phyloP scores from a whole-genome alignment of 2,329 filamentous ascomycete genomes.

The Sporothrix brunneoviolacea region DNA sequence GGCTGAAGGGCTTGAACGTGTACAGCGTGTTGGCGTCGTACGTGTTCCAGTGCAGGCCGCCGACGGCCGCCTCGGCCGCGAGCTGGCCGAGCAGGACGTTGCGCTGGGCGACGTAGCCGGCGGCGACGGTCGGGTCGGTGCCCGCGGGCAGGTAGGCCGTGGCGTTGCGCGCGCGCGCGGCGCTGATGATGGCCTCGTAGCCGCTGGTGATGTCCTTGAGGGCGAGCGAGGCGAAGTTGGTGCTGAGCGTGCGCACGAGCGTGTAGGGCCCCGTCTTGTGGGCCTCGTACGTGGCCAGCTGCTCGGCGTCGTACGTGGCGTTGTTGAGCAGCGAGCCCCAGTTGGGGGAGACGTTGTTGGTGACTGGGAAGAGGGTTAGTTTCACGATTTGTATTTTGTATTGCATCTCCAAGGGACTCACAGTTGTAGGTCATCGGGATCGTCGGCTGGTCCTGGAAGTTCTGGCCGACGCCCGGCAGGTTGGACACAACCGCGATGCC shows the following conservation, averaged over 20 bases:
- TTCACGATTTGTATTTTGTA: too few relatives aligned
- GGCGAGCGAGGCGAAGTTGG: conserved; percentile 27
- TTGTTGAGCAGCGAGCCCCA: conserved; percentile 25
- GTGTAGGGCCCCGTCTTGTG: conserved; percentile 27
- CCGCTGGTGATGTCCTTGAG: conserved; percentile 27
- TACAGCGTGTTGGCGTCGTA: conserved; percentile 25
- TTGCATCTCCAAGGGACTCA: neutral
- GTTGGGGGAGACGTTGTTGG: conserved; percentile 25
- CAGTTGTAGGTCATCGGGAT: conserved; percentile 17
- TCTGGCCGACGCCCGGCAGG: conserved; percentile 34
- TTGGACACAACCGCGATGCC: conserved; percentile 32
- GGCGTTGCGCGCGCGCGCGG: conserved; percentile 8
- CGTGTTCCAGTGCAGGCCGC: conserved; percentile 28
- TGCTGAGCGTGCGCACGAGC: conserved; percentile 23
- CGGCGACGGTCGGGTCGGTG: conserved; percentile 29
- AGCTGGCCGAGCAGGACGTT: conserved; percentile 26
- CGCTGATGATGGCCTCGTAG: conserved; percentile 21
- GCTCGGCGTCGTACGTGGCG: conserved; percentile 28
- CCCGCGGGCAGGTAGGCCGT: conserved; percentile 26
- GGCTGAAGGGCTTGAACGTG: conserved; percentile 26
- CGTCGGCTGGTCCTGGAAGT: conserved; percentile 30
- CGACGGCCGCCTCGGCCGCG: conserved; percentile 20
- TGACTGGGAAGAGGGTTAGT: conserved; percentile 8
- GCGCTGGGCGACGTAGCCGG: conserved; percentile 32
- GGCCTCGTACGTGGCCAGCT: conserved; percentile 26